These are phyloP conservation scores for Tulasnella sp. DNA, from an alignment of 768 basidiomycete genomes.

Conservation along the genomic window DNA sequence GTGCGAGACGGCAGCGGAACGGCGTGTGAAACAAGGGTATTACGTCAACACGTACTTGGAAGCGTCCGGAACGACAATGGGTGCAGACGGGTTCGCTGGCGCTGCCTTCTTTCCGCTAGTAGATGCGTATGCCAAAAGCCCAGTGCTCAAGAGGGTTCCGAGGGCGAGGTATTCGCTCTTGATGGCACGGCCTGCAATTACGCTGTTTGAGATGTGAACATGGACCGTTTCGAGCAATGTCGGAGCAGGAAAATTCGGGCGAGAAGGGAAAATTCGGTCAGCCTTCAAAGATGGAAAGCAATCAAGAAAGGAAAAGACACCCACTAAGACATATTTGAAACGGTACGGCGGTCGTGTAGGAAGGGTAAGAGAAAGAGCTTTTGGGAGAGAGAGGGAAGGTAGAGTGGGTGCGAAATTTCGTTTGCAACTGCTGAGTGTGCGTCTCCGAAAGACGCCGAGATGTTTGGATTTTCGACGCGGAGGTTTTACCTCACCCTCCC, in stretches of 20 bases:
- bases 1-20: neutral
- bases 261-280: neutral
- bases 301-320: neutral
- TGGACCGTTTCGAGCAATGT: neutral
- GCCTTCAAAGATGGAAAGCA: neutral
- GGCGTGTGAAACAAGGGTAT: neutral
- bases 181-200: constrained; percentile 68
- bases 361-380: neutral
- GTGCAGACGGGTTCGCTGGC: constrained; percentile 35
- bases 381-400: neutral
- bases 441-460: constrained; percentile 2
- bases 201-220: constrained; percentile 36
- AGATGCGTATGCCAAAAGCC: constrained; percentile 44
- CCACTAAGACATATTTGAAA: constrained; percentile 14
- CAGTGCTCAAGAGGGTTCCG: constrained; percentile 51
- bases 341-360: neutral
- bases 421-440: neutral
- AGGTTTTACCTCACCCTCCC: neutral
- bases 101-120: constrained; percentile 48
- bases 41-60: constrained; percentile 24
- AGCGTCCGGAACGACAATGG: constrained; percentile 63
- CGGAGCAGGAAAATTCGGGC: neutral
- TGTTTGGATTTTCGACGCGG: neutral
- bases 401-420: neutral
- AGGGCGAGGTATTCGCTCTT: constrained; percentile 76